A percentile compares a stretch with the other conserved stretches of the same genome.
These are phyloP conservation scores for Perilla frutescens DNA, from an alignment of 257 asterid species.

Conservation along the genomic window DNA sequence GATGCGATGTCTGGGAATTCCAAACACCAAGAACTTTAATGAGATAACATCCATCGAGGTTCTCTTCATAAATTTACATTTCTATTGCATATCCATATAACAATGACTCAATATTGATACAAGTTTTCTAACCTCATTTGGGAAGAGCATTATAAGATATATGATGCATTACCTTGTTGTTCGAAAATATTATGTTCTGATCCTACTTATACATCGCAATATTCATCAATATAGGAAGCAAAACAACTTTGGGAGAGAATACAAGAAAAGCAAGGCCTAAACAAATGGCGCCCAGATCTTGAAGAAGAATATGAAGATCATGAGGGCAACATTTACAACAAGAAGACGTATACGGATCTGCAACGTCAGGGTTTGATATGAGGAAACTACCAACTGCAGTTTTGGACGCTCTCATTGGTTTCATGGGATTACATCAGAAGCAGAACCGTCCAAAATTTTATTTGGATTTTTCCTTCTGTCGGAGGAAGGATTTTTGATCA, in stretches of 20 bases:
- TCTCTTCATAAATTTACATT: constrained; percentile 13
- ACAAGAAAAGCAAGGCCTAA: constrained; percentile 82
- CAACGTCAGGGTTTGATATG: constrained; percentile 97
- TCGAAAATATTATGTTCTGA: not conserved
- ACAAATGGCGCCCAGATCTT: constrained; percentile 98
- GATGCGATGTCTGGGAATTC: constrained; percentile 98
- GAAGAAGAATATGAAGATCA: constrained; percentile 98
- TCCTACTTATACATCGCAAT: constrained; percentile 5
- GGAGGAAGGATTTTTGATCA: not conserved
- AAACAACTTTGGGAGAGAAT: constrained; percentile 92
- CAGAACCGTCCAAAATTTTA: constrained; percentile 9
- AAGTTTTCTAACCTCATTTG: not conserved
- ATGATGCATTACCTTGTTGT: constrained; percentile 1
- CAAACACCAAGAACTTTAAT: constrained; percentile 93
- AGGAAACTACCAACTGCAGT: constrained; percentile 7
- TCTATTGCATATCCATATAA: not conserved
- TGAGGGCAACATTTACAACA: constrained; percentile 98
- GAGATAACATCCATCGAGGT: constrained; percentile 95
- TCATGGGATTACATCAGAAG: not conserved
- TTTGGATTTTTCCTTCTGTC: not conserved
- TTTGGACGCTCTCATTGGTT: constrained; percentile 5
- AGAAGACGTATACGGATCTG: constrained; percentile 93
- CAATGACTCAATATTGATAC: not conserved
- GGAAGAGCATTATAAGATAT: not conserved
- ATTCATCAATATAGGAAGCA: constrained; percentile 70